Evolutionary conservation across 768 basidiomycete genomes (phyloP), one percentile per base, ranked within the genome.

Genomic region (Boletus coccyginus): DNA sequence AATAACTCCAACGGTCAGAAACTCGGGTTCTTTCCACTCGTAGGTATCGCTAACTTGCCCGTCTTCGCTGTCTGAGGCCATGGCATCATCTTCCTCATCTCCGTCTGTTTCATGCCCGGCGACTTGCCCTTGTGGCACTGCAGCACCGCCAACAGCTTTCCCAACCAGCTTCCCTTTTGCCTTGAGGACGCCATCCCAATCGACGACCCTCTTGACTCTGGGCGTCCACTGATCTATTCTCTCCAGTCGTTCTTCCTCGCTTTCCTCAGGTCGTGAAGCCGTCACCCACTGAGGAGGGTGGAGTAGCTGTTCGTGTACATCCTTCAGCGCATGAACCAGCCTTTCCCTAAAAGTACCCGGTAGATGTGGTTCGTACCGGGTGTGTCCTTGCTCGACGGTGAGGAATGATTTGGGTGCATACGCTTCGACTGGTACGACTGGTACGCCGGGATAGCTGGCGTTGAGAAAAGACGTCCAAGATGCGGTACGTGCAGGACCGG

Each of bases 1-100:
- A 54, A 95, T 88, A 46, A 94, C 71, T 7, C 93, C 93, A 50
- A 95, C 78, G 1, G 92, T 95, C 42, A 95, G 70, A 62, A 81
- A 79, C 33, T 84, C 81, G 10, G 81, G 79, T 62, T 84, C 80
- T 52, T 74, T 70, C 59, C 61, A 59, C 35, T 66, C 60, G 11
- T 52, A 5, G 0, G 41, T 59, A 43, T 62, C 67, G 33, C 51
- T 55, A 13, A 3, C 29, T 35, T 50, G 56, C 4, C 56, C 69
- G 3, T 57, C 56, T 58, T 68, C 56, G 51, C 56, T 55, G 40
- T 58, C 64, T 11, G 58, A 55, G 19, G 16, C n/a, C 13, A 14
- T 21, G 49, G n/a, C 7, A 17, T 46, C 46, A 19, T 55, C 59
- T 9, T 67, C 71, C 24, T 75, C 75, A 8, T 52, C 58, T 5